Evolutionary conservation across 1,139 yeast genomes (phyloP).

Genomic region (Lodderomyces elongisporus): DNA sequence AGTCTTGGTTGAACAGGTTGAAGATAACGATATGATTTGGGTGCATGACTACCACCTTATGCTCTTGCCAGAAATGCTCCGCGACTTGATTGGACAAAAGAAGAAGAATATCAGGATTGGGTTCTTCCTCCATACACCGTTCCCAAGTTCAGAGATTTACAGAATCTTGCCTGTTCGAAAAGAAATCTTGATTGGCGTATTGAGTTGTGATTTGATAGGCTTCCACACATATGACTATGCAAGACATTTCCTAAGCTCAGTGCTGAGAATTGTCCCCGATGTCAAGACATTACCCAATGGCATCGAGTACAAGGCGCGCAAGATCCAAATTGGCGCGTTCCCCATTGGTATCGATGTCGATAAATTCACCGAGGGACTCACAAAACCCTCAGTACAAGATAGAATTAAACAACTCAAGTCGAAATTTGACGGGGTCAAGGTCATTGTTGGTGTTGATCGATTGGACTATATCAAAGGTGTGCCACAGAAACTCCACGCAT

Average conservation of each 20-base stretch:
- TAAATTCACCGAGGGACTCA: slow-evolving; percentile 76
- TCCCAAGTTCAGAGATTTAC: slow-evolving; percentile 95
- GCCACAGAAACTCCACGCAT: slow-evolving; percentile 93
- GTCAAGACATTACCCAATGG: slow-evolving; percentile 90
- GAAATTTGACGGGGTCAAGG: slow-evolving; percentile 65
- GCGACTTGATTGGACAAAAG: slow-evolving; percentile 51
- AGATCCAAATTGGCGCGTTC: slow-evolving; percentile 89
- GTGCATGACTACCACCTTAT: slow-evolving; percentile 96
- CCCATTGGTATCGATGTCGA: slow-evolving; percentile 98
- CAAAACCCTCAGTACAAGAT: slow-evolving; percentile 54
- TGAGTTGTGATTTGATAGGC: slow-evolving; percentile 92
- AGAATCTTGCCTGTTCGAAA: slow-evolving; percentile 92
- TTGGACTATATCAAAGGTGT: slow-evolving; percentile 96
- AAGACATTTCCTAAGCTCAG: slow-evolving; percentile 91
- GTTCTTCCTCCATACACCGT: slow-evolving; percentile 94
- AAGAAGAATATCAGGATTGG: slow-evolving; percentile 70
- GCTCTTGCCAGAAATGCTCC: slow-evolving; percentile 87
- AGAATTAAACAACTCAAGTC: slow-evolving; percentile 60
- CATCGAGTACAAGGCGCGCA: slow-evolving; percentile 69
- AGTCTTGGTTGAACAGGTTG: slow-evolving; percentile 63
- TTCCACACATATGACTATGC: slow-evolving; percentile 99
- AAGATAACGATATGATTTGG: slow-evolving; percentile 90
- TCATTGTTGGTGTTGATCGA: slow-evolving; percentile 94
- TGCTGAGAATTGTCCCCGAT: slow-evolving; percentile 71
- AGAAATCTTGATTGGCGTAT: slow-evolving; percentile 85